Percentiles rank a stretch among this genome's conserved stretches.
Conservation (phyloP, 352 stramenopile genomes). For the Pythium biforme region DNA sequence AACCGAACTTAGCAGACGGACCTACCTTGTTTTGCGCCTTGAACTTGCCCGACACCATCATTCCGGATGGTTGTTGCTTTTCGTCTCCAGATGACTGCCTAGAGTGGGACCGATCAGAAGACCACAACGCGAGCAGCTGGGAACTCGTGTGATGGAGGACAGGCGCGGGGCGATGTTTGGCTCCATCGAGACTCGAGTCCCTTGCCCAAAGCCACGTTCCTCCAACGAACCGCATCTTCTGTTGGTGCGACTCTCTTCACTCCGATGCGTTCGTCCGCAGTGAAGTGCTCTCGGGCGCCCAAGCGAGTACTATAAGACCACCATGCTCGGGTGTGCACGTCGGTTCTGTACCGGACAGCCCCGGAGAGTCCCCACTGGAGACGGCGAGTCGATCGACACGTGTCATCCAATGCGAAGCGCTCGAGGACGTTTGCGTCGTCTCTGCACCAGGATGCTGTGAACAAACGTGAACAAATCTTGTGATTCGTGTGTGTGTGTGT, state of each 20-base stretch:
- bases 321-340: too few species aligned
- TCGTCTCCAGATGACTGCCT: conserved; percentile 16
- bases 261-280: neutral
- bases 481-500: conserved; percentile 14
- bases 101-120: conserved; percentile 3
- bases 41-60: conserved; percentile 11
- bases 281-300: conserved; percentile 1
- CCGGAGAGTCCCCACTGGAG: too few species aligned
- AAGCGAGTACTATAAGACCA: too few species aligned
- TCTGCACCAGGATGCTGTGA: conserved; percentile 2
- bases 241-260: too few species aligned
- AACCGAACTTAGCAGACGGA: neutral
- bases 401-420: neutral
- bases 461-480: too few species aligned
- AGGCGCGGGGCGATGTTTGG: too few species aligned
- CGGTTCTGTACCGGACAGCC: too few species aligned
- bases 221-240: too few species aligned
- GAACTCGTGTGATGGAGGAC: too few species aligned
- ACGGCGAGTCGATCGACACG: neutral
- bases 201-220: too few species aligned
- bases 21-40: conserved; percentile 4
- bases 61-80: conserved; percentile 2
- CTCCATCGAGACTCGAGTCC: too few species aligned
- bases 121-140: neutral
- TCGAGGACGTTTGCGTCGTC: conserved; percentile 21